A percentile compares a stretch with the other conserved stretches of the same genome.
These are phyloP conservation scores for Xylaria hypoxylon DNA, from an alignment of 2,329 filamentous ascomycete genomes.

Conservation along the genomic window DNA sequence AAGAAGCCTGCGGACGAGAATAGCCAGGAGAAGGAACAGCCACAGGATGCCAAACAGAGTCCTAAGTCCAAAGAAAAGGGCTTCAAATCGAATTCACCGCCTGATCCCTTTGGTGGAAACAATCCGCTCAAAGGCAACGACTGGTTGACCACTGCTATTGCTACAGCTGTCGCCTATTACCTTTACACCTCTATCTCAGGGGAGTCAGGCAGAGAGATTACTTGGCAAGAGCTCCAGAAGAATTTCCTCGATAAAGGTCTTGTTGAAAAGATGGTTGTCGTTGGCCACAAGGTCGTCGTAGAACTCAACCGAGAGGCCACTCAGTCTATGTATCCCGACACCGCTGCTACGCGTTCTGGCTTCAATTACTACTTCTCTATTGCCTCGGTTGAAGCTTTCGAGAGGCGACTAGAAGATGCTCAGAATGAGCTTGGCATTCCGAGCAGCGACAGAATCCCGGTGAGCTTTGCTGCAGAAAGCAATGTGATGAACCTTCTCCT, in stretches of 20 bases:
- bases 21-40: conserved; percentile 39
- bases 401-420: conserved; percentile 86
- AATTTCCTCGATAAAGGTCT: conserved; percentile 96
- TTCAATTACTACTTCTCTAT: conserved; percentile 96
- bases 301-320: conserved; percentile 81
- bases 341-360: conserved; percentile 72
- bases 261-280: conserved; percentile 90
- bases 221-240: conserved; percentile 95
- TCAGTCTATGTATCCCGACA: conserved; percentile 79
- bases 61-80: conserved; percentile 41
- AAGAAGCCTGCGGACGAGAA: conserved; percentile 23
- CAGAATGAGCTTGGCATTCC: conserved; percentile 91
- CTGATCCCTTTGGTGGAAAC: conserved; percentile 32
- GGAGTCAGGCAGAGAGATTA: conserved; percentile 77
- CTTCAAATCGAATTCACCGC: conserved; percentile 42
- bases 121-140: conserved; percentile 45
- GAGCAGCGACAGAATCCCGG: conserved; percentile 87
- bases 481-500: conserved; percentile 79
- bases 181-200: conserved; percentile 58
- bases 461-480: conserved; percentile 85
- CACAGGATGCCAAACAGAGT: conserved; percentile 32
- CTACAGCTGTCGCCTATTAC: conserved; percentile 57
- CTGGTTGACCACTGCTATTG: conserved; percentile 65
- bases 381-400: conserved; percentile 92
- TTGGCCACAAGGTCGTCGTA: conserved; percentile 81